These are phyloP conservation scores for Corylus americana DNA, from an alignment of 306 rosid genomes.

Conservation along the genomic window DNA sequence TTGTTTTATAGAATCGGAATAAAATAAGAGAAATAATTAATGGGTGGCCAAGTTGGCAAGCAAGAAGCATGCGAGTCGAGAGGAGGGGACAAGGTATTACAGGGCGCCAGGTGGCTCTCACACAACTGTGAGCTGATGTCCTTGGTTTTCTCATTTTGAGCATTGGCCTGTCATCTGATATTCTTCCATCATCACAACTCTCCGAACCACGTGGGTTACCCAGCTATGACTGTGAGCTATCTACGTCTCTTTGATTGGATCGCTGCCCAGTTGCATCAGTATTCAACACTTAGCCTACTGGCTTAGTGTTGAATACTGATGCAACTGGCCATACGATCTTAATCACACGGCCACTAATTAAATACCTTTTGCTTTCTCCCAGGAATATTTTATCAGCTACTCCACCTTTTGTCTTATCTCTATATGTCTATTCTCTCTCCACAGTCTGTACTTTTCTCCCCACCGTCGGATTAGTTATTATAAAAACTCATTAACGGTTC, in stretches of 20 bases:
- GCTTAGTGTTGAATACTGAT: too few relatives aligned
- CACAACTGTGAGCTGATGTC: background rate
- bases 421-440: background rate
- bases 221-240: slow-evolving; percentile 11
- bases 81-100: background rate
- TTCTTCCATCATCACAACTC: slow-evolving; percentile 13
- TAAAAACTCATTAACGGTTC: background rate
- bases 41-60: too few relatives aligned
- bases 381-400: slow-evolving; percentile 6
- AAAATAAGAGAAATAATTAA: too few relatives aligned
- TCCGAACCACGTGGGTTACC: slow-evolving; percentile 41
- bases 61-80: too few relatives aligned
- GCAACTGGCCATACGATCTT: slow-evolving; percentile 12
- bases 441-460: background rate
- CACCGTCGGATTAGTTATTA: background rate
- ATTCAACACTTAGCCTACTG: background rate
- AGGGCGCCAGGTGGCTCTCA: slow-evolving; percentile 10
- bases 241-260: slow-evolving; percentile 27
- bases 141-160: background rate
- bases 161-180: slow-evolving; percentile 19
- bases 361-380: background rate
- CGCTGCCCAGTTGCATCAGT: slow-evolving; percentile 20
- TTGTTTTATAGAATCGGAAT: too few relatives aligned
- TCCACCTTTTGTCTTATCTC: slow-evolving; percentile 19
- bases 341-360: slow-evolving; percentile 6